Evolutionary conservation across 2,329 filamentous ascomycete genomes (phyloP).

Genomic region (Beauveria pseudobassiana): DNA sequence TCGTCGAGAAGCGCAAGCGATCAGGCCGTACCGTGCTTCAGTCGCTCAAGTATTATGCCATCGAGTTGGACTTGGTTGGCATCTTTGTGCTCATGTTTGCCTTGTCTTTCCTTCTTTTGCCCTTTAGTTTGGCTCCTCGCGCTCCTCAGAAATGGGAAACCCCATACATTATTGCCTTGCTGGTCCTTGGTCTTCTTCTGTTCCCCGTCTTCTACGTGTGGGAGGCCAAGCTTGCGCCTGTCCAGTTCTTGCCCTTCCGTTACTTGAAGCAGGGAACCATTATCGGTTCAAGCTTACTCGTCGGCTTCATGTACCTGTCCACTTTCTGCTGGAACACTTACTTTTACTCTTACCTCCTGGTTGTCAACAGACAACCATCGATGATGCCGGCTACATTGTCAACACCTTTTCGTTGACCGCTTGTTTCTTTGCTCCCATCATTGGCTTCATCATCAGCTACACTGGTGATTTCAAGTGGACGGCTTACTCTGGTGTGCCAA

Average conservation of each 20-base stretch:
- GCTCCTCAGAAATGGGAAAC: conserved; percentile 33
- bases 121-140: conserved; percentile 34
- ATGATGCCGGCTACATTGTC: conserved; percentile 32
- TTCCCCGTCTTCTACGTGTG: conserved; percentile 44
- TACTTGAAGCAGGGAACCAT: conserved; percentile 42
- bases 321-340: conserved; percentile 41
- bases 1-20: conserved; percentile 36
- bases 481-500: conserved; percentile 30
- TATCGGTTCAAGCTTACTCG: conserved; percentile 35
- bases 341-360: conserved; percentile 42
- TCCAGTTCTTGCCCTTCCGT: conserved; percentile 48
- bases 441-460: conserved; percentile 37
- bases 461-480: conserved; percentile 41
- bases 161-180: conserved; percentile 37
- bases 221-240: conserved; percentile 49
- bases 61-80: conserved; percentile 53
- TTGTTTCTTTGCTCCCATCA: conserved; percentile 36
- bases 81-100: conserved; percentile 43
- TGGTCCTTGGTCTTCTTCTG: conserved; percentile 42
- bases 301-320: conserved; percentile 32
- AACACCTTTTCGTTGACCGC: conserved; percentile 40
- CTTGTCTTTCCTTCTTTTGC: conserved; percentile 45
- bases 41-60: conserved; percentile 43
- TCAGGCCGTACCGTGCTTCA: conserved; percentile 38
- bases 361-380: conserved; percentile 34